Evolutionary conservation across 306 rosid species (phyloP).

Genomic region (Pyrus communis): DNA sequence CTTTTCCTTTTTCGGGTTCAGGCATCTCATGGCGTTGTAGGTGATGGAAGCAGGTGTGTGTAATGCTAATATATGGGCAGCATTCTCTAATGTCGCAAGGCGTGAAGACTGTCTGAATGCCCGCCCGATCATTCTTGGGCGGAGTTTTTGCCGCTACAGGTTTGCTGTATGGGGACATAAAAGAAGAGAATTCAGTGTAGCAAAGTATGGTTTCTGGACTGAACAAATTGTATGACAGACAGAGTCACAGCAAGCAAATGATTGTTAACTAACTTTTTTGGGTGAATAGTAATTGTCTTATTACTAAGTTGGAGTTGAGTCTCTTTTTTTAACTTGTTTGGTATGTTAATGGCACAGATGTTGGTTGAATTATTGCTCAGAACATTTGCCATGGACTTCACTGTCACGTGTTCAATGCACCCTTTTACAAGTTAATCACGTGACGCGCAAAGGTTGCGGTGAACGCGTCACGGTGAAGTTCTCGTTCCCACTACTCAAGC

Average conservation of each 20-base stretch:
- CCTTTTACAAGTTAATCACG: not conserved
- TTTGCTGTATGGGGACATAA: not conserved
- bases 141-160: not conserved
- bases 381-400: not conserved
- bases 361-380: not conserved
- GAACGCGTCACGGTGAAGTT: too few species aligned
- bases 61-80: conserved; percentile 9
- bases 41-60: conserved; percentile 18
- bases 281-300: not conserved
- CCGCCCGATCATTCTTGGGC: not conserved
- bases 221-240: not conserved
- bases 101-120: not conserved
- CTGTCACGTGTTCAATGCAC: not conserved
- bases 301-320: not conserved
- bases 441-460: too few species aligned
- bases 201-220: not conserved
- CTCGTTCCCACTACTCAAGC: too few species aligned
- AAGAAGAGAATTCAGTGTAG: not conserved
- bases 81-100: not conserved
- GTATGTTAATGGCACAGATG: not conserved
- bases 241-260: not conserved
- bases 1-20: not conserved
- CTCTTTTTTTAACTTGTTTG: not conserved
- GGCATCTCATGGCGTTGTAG: not conserved
- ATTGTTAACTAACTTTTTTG: not conserved